Percentiles rank a stretch among this genome's conserved stretches.
phyloP scores from a whole-genome alignment of 2,329 filamentous ascomycete genomes.

The Tricladium varicosporioides region DNA sequence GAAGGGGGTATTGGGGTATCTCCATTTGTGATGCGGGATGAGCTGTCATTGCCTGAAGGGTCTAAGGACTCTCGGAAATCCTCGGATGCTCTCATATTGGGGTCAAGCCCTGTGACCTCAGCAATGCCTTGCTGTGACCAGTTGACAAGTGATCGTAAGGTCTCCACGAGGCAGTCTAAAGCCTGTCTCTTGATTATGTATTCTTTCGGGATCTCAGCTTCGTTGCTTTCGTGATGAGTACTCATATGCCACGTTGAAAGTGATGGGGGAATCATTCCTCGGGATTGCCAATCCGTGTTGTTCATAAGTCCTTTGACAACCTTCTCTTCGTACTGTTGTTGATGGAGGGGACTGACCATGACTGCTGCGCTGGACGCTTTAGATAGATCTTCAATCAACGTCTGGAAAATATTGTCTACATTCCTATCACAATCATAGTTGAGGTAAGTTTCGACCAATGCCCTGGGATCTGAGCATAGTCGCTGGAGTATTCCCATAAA shows the following conservation, averaged over 20 bases:
- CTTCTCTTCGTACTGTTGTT: constrained; percentile 83
- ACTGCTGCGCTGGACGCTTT: constrained; percentile 81
- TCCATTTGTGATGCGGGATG: constrained; percentile 55
- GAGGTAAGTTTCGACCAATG: constrained; percentile 90
- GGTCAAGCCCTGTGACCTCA: constrained; percentile 54
- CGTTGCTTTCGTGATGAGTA: constrained; percentile 50
- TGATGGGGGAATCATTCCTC: constrained; percentile 81
- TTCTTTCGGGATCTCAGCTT: constrained; percentile 77
- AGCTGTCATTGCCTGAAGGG: constrained; percentile 58
- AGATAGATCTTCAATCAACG: constrained; percentile 89
- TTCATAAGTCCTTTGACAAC: constrained; percentile 51
- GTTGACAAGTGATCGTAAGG: constrained; percentile 83
- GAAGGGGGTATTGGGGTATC: constrained; percentile 57
- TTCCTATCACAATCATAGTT: constrained; percentile 98
- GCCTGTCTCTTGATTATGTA: constrained; percentile 90
- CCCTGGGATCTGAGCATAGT: constrained; percentile 80
- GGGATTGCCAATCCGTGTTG: constrained; percentile 78
- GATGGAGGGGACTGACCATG: constrained; percentile 69
- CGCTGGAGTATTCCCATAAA: constrained; percentile 84
- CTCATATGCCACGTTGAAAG: constrained; percentile 55
- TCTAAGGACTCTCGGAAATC: constrained; percentile 74
- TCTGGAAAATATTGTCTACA: constrained; percentile 96
- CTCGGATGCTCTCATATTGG: constrained; percentile 55
- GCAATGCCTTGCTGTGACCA: constrained; percentile 73
- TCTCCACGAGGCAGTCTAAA: constrained; percentile 84